Conservation (phyloP, 176 grass and related monocot species). For the Avena eriantha region DNA sequence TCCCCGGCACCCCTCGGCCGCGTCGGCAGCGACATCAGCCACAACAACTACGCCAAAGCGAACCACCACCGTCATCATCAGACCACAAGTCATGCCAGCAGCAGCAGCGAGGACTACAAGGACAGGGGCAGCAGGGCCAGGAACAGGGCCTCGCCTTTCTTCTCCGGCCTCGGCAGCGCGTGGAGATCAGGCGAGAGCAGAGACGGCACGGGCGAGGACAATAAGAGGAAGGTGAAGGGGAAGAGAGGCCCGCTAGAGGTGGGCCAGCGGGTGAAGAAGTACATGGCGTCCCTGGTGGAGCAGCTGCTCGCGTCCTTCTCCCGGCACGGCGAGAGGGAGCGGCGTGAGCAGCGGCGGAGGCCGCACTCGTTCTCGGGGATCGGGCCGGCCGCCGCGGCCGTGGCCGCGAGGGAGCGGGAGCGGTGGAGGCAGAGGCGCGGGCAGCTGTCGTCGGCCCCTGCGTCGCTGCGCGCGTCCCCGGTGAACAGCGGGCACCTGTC, state of each 20-base stretch:
- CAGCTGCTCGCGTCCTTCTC: slow-evolving; percentile 59
- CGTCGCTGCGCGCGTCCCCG: slow-evolving; percentile 76
- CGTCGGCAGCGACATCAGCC: slow-evolving; percentile 65
- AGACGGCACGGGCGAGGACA: slow-evolving; percentile 39
- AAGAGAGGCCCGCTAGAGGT: slow-evolving; percentile 59
- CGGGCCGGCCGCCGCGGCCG: slow-evolving; percentile 26
- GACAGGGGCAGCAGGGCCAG: slow-evolving; percentile 39
- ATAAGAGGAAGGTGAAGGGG: slow-evolving; percentile 42
- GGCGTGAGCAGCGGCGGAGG: slow-evolving; percentile 52
- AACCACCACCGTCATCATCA: slow-evolving; percentile 34
- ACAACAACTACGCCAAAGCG: slow-evolving; percentile 44
- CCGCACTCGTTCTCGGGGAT: slow-evolving; percentile 76
- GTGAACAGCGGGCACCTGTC: slow-evolving; percentile 88
- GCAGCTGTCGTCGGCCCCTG: slow-evolving; percentile 77
- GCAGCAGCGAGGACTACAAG: slow-evolving; percentile 23
- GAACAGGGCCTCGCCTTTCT: slow-evolving; percentile 53
- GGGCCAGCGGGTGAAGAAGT: slow-evolving; percentile 68
- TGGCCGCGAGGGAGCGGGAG: slow-evolving; percentile 31
- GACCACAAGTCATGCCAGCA: not conserved
- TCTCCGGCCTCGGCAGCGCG: slow-evolving; percentile 51
- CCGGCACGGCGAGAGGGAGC: slow-evolving; percentile 44
- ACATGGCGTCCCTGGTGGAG: slow-evolving; percentile 74
- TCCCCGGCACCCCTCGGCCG: slow-evolving; percentile 52
- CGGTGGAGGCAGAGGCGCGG: slow-evolving; percentile 38
- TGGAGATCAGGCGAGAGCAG: slow-evolving; percentile 43